Evolutionary conservation across 2,329 filamentous ascomycete genomes (phyloP), one percentile per base, ranked within the genome.

Genomic region (Alternaria sp.): DNA sequence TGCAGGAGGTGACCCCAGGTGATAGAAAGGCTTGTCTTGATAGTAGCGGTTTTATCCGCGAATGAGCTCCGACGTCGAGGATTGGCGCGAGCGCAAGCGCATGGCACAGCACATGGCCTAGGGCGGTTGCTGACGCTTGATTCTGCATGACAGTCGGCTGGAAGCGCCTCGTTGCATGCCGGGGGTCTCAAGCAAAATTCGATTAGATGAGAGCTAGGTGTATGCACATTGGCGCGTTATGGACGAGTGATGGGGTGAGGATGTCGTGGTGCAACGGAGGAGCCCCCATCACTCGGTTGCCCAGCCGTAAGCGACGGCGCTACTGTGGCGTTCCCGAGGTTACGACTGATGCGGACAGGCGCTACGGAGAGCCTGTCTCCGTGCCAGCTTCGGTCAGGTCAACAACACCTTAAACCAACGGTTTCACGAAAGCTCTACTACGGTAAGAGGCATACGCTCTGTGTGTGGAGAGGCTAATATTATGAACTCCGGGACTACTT

Each of bases 241-340:
- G 21, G 50, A 37, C 12, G 21, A 47, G 46, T 18, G 11, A 12
- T 45, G 25, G 30, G 44, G 37, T 44, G 21, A 51, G 18, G 44
- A 33, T 23, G 25, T 44, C 26, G 28, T 49, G 43, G 33, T 46
- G 47, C 18, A 44, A 49, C 55, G 55, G 60, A 54, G 60, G 37
- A 54, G 47, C 47, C 25, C 26, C 26, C 55, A 37, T 51, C 37
- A 10, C 55, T 51, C 37, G 14, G 4, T 15, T 46, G 25, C 41
- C 47, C 30, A 25, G 55, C 30, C 43, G 20, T 44, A 59, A 62
- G 43, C 60, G 49, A 63, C 20, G 6, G 44, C 49, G 46, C 44
- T 59, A 47, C 44, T 37, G 55, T 25, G 49, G 25, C 26, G 57
- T 63, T 56, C 57, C 45, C 61, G 45, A 49, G 37, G 51, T 59